phyloP scores from a whole-genome alignment of 2,329 filamentous ascomycete species.

The Spiromastix sp. region DNA sequence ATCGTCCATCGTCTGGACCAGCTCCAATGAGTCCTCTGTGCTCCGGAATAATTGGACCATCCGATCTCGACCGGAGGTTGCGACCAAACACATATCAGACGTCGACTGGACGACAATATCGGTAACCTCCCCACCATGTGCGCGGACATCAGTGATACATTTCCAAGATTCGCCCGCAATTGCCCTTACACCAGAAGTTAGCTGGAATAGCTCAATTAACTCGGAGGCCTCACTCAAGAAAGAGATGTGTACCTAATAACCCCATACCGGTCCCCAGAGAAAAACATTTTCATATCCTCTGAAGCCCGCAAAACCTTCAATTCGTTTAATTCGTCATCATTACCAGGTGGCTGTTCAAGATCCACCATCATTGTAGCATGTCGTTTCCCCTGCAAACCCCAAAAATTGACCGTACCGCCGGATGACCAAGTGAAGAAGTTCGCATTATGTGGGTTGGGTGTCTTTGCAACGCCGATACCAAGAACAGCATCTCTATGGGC shows the following conservation, averaged over 20 bases:
- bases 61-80: slow-evolving; percentile 76
- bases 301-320: slow-evolving; percentile 50
- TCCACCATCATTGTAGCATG: slow-evolving; percentile 55
- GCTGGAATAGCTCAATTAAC: slow-evolving; percentile 4
- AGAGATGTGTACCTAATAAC: slow-evolving; percentile 46
- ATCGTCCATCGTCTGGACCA: slow-evolving; percentile 85
- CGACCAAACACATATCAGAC: slow-evolving; percentile 55
- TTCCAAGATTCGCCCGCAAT: slow-evolving; percentile 42
- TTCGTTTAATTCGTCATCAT: slow-evolving; percentile 44
- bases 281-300: slow-evolving; percentile 53
- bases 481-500: slow-evolving; percentile 52
- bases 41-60: slow-evolving; percentile 82
- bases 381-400: slow-evolving; percentile 63
- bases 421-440: slow-evolving; percentile 85
- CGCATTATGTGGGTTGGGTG: slow-evolving; percentile 51
- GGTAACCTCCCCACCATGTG: slow-evolving; percentile 76
- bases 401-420: slow-evolving; percentile 70
- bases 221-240: background rate
- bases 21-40: slow-evolving; percentile 50
- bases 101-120: slow-evolving; percentile 64
- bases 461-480: slow-evolving; percentile 59
- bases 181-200: slow-evolving; percentile 19
- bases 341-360: slow-evolving; percentile 50
- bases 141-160: slow-evolving; percentile 63
- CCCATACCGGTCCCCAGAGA: slow-evolving; percentile 82